Base-by-base conservation (phyloP, 768 basidiomycete species). In the Gyrodon lividus region DNA sequence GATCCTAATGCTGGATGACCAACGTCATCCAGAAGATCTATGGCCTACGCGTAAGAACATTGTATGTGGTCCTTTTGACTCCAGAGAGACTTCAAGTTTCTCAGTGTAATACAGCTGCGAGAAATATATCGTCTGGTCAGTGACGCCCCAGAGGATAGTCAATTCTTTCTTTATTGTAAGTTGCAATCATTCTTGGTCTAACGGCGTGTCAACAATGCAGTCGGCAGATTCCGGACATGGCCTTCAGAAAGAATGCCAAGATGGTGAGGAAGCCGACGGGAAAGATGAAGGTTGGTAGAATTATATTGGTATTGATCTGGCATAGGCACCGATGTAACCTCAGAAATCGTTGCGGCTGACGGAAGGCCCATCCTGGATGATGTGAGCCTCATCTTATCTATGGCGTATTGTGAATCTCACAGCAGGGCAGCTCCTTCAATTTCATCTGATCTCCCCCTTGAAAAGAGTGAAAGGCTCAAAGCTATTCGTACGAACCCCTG, bases 121-220 rank as follows among this genome's bases (percentile, higher is more conserved):
- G 72, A 75, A 34, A 78, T 83, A 24, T 55, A 69, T 5, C 64
- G 64, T 6, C 63, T 84, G 6, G 76, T 78, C 0, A 54, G 61
- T 4, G 74, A 70, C 30, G 73, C 77, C 4, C 57, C 67, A 14
- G 65, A 74, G 1, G 74, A 76, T 0, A 79, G 80, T 46, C 73
- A 66, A 2, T 77, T 80, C 55, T 74, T 81, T 47, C 80, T 84
- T 56, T 81, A 81, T 37, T 84, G 82, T 83, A 54, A 33, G 76
- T 23, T 10, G 1, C 16, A 22, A 13, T 12, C 1, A 3, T 24
- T 30, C 5, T 13, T n/a, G 6, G 14, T 16, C 20, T 13, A 24
- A 22, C 30, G 16, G 6, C 6, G 16, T 35, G 26, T 20, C 31
- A 10, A 9, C 19, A 41, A 46, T n/a, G 6, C 4, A 28, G 19